phyloP scores from a whole-genome alignment of 768 basidiomycete genomes.

The Leucocoprinus leucothites region DNA sequence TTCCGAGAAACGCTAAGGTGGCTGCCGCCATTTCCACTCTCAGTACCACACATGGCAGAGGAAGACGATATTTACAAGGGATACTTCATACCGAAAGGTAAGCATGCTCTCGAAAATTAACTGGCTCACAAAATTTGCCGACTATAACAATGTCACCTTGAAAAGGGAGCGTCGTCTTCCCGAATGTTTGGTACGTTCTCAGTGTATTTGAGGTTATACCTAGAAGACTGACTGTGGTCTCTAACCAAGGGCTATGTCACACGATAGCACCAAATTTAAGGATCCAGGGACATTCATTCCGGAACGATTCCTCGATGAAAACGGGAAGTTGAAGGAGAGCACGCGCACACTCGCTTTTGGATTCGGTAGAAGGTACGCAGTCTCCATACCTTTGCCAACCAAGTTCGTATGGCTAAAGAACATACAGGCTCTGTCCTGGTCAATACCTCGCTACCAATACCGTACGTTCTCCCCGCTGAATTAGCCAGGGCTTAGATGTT shows the following conservation, averaged over 20 bases:
- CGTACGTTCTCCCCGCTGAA: neutral
- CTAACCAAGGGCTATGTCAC: conserved; percentile 28
- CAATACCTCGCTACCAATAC: conserved; percentile 9
- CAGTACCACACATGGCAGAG: conserved; percentile 18
- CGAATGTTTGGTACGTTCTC: conserved; percentile 5
- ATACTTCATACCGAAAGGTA: conserved; percentile 20
- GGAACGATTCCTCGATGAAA: conserved; percentile 26
- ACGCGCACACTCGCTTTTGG: conserved; percentile 9
- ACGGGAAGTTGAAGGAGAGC: conserved; percentile 16
- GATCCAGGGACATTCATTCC: conserved; percentile 30
- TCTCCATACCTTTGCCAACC: neutral
- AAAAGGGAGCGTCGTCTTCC: conserved; percentile 3
- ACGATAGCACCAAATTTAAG: conserved; percentile 25
- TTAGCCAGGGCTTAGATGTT: neutral
- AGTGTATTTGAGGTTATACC: neutral
- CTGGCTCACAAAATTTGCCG: no score
- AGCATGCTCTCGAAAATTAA: neutral
- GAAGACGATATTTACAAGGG: conserved; percentile 24
- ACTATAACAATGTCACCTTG: no score
- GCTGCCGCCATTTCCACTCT: conserved; percentile 15
- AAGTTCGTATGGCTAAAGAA: neutral
- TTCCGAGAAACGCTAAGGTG: conserved; percentile 16
- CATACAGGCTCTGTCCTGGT: conserved; percentile 12
- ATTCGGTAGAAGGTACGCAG: conserved; percentile 20
- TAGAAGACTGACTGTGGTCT: neutral